Base-by-base conservation (phyloP, 2,329 filamentous ascomycete species). In the Helotiales sp. region DNA sequence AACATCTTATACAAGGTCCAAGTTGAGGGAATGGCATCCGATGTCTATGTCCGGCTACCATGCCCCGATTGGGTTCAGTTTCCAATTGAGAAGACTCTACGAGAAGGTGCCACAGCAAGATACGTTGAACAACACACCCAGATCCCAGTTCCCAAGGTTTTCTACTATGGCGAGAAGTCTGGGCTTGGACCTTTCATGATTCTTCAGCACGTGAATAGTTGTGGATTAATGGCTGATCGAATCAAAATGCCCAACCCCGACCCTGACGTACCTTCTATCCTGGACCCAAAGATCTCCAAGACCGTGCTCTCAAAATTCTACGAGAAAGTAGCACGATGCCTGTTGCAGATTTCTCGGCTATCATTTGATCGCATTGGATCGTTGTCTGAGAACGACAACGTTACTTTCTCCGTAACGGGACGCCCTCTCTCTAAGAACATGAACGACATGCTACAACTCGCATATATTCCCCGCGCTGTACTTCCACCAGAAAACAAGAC, bases 221-320 rank as follows among this genome's bases (percentile, higher is more conserved):
- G 78, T 79, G 76, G 73, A 76, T 26, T 52, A 34, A 22, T 79
- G 75, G 20, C 69, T 76, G 40, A 70, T 70, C 10, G 71, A 75
- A 63, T 1, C 78, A 77, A 77, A 79, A 77, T 59, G 0, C 58
- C 66, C 69, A 17, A 49, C 65, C 34, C 30, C 13, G 55, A 73
- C 80, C 2, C 75, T 78, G 1, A 65, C 79, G 6, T 62, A 75
- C 20, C 50, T 64, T 28, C 71, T 73, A 0, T 78, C 54, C 63
- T 67, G 2, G 76, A 77, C 32, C 78, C 79, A 43, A 26, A 70
- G 34, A 63, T 71, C 47, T 60, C 61, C 13, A 55, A 71, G 55
- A 30, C 37, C 15, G 24, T 47, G 24, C 58, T 61, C 26, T 47
- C n/a, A 22, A 49, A 30, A 5, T 61, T 61, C 37, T 61, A 49